Conservation (phyloP, 2,329 filamentous ascomycete species). For the Xylariales sp. region DNA sequence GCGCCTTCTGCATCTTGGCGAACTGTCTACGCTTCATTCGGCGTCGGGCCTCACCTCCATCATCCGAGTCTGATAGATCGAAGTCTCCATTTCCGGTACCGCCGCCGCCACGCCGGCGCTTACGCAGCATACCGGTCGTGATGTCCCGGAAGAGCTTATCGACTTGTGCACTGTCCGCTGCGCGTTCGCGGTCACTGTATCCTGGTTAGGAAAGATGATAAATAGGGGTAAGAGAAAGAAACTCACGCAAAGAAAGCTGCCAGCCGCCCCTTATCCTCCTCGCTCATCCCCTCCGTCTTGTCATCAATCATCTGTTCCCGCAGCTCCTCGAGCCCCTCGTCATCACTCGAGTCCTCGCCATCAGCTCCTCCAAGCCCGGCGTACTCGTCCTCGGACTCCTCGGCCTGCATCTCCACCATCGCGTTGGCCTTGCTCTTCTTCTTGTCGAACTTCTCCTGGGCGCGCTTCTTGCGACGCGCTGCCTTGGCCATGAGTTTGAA, state of each 20-base stretch:
- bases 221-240: slow-evolving; percentile 20
- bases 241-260: slow-evolving; percentile 85
- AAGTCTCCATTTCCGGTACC: slow-evolving; percentile 63
- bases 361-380: slow-evolving; percentile 86
- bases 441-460: slow-evolving; percentile 63
- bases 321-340: slow-evolving; percentile 65
- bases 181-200: slow-evolving; percentile 69
- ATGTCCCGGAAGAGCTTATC: slow-evolving; percentile 92
- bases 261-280: slow-evolving; percentile 64
- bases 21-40: slow-evolving; percentile 84
- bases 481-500: slow-evolving; percentile 70
- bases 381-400: slow-evolving; percentile 98
- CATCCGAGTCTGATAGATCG: slow-evolving; percentile 86
- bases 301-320: slow-evolving; percentile 90
- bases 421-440: slow-evolving; percentile 83
- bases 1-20: slow-evolving; percentile 82
- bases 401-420: slow-evolving; percentile 88
- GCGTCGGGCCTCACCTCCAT: slow-evolving; percentile 71
- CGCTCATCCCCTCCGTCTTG: slow-evolving; percentile 66
- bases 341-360: slow-evolving; percentile 76
- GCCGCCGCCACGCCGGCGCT: slow-evolving; percentile 56
- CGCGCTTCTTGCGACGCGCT: slow-evolving; percentile 48
- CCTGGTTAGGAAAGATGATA: slow-evolving; percentile 5
- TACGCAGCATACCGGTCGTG: slow-evolving; percentile 80
- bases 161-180: slow-evolving; percentile 78